Conservation (phyloP, 306 rosid genomes). For the Dalbergia cultrata region DNA sequence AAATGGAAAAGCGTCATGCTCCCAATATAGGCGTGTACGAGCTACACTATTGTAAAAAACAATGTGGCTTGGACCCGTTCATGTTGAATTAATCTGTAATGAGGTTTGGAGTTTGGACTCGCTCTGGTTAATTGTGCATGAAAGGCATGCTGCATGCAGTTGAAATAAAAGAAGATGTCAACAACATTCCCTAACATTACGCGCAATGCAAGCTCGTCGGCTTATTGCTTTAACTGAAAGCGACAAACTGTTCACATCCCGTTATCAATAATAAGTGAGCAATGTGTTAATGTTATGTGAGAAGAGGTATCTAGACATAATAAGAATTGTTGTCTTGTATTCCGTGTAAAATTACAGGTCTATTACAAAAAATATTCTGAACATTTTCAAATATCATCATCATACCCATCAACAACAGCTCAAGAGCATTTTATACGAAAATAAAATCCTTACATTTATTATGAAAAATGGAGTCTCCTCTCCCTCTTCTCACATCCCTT, state of each 20-base stretch:
- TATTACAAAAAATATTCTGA: too few species aligned
- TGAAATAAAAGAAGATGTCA: background rate
- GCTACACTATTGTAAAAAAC: background rate
- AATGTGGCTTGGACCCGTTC: background rate
- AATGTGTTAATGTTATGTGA: background rate
- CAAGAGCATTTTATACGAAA: too few species aligned
- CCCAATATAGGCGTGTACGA: too few species aligned
- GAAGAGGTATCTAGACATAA: background rate
- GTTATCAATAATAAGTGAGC: background rate
- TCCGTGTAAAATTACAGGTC: background rate
- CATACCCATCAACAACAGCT: too few species aligned
- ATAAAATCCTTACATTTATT: background rate
- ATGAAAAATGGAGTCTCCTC: background rate
- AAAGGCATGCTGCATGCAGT: background rate
- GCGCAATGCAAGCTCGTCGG: background rate
- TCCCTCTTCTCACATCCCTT: background rate
- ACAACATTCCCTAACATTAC: background rate
- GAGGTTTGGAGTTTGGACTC: background rate
- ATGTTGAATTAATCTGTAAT: background rate
- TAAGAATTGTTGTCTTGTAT: background rate
- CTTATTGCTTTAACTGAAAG: background rate
- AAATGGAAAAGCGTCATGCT: background rate
- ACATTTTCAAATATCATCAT: too few species aligned
- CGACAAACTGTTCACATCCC: background rate
- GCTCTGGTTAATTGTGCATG: background rate